Conservation (phyloP, 2,329 filamentous ascomycete species). For the Scytalidium lignicola region DNA sequence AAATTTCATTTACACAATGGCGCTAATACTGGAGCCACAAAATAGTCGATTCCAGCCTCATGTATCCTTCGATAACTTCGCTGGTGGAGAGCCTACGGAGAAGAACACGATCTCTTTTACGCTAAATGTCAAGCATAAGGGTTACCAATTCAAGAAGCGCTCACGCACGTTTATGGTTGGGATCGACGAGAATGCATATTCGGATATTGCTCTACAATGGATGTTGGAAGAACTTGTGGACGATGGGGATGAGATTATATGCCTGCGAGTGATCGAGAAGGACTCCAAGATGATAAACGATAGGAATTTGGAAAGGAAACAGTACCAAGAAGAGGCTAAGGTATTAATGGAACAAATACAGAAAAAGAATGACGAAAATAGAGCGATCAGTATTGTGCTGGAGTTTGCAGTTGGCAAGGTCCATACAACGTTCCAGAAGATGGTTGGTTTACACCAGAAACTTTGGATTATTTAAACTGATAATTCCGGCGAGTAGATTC, state of each 20-base stretch:
- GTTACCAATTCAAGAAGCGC: constrained; percentile 62
- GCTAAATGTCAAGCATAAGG: constrained; percentile 65
- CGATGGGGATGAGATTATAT: constrained; percentile 71
- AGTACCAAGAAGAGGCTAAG: constrained; percentile 61
- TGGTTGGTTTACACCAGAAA: constrained; percentile 45
- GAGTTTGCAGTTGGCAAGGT: constrained; percentile 69
- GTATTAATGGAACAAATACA: constrained; percentile 61
- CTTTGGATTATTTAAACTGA: constrained; percentile 5
- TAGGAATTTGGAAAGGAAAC: constrained; percentile 50
- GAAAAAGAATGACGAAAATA: constrained; percentile 63
- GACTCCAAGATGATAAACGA: constrained; percentile 62
- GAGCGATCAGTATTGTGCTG: constrained; percentile 66
- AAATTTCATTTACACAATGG: constrained; percentile 11
- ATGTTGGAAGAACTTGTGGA: constrained; percentile 72
- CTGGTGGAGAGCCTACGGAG: constrained; percentile 59
- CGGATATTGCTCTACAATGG: constrained; percentile 69
- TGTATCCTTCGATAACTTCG: constrained; percentile 72
- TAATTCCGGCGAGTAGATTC: constrained; percentile 44
- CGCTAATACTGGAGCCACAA: constrained; percentile 18
- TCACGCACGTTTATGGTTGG: constrained; percentile 69
- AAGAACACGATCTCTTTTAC: constrained; percentile 55
- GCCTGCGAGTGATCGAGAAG: constrained; percentile 66
- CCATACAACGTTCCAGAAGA: constrained; percentile 66
- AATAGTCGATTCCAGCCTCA: constrained; percentile 56
- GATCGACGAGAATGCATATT: constrained; percentile 70